phyloP scores from a whole-genome alignment of 768 basidiomycete species.

The Lentinula boryana region DNA sequence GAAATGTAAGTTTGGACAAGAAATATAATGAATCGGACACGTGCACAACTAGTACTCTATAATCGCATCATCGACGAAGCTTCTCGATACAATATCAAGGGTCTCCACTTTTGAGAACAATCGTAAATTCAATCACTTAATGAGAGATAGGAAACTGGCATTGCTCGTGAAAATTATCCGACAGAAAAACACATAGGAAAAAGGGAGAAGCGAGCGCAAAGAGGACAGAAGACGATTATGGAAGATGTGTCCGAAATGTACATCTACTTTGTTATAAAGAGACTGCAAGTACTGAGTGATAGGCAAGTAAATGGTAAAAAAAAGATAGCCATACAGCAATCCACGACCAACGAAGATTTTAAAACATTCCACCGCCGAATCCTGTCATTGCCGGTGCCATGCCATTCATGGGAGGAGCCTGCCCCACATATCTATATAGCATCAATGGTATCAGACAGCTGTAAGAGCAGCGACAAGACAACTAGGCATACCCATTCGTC shows the following conservation, averaged over 20 bases:
- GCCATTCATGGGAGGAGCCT: conserved; percentile 68
- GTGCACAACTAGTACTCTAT: background rate
- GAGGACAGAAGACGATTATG: background rate
- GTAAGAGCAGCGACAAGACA: conserved; percentile 7
- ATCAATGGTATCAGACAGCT: conserved; percentile 7
- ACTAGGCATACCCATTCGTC: conserved; percentile 66
- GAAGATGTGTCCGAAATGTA: conserved; percentile 1
- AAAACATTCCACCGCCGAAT: conserved; percentile 33
- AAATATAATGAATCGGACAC: background rate
- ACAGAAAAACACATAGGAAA: background rate
- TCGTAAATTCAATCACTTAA: no score
- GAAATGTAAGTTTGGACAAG: background rate
- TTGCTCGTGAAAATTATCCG: background rate
- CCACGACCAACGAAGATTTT: conserved; percentile 15
- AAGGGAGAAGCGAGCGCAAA: background rate
- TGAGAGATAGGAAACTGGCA: background rate
- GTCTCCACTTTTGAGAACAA: no score
- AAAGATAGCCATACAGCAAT: background rate
- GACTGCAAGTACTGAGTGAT: background rate
- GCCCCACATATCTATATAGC: conserved; percentile 47
- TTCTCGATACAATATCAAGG: background rate
- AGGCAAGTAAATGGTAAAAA: background rate
- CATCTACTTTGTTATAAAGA: conserved; percentile 4
- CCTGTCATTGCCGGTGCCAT: conserved; percentile 71
- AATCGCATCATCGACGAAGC: background rate